phyloP scores from a whole-genome alignment of 495 filamentous ascomycete genomes.

The Aspergillus kassunensis region DNA sequence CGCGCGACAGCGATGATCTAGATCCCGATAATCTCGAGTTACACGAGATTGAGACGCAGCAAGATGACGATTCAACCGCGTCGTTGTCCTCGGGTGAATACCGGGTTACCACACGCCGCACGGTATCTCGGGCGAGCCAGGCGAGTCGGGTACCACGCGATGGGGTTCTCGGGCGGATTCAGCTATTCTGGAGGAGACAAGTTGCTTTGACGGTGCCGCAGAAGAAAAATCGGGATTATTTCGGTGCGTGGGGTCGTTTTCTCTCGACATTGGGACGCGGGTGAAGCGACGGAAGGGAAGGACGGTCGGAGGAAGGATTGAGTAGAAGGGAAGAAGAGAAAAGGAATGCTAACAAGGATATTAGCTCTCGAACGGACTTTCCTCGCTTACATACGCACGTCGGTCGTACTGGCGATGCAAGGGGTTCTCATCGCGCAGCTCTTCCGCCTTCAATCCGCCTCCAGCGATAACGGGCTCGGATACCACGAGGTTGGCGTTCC shows the following conservation, averaged over 20 bases:
- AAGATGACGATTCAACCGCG: conserved; percentile 22
- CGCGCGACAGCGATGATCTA: conserved; percentile 17
- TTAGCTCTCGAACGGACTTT: conserved; percentile 76
- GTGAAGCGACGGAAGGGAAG: too few species aligned
- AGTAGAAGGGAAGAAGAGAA: background rate
- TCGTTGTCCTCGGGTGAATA: conserved; percentile 39
- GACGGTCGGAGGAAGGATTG: background rate
- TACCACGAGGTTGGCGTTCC: conserved; percentile 65
- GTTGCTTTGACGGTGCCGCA: conserved; percentile 40
- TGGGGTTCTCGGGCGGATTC: conserved; percentile 21
- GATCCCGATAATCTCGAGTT: conserved; percentile 34
- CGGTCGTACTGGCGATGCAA: conserved; percentile 62
- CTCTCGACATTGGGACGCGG: too few species aligned
- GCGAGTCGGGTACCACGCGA: conserved; percentile 19
- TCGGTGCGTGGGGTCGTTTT: conserved; percentile 26
- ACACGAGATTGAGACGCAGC: conserved; percentile 30
- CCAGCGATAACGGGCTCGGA: conserved; percentile 35
- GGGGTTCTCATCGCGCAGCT: conserved; percentile 66
- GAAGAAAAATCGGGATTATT: conserved; percentile 45
- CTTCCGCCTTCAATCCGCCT: conserved; percentile 59
- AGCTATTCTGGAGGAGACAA: conserved; percentile 38
- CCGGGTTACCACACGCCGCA: conserved; percentile 26
- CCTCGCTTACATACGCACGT: conserved; percentile 73
- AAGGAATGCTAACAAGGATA: background rate
- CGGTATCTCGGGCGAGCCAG: conserved; percentile 20